Percentiles rank a stretch among this genome's conserved stretches.
Evolutionary conservation across 2,329 filamentous ascomycete species (phyloP).

Genomic region (Emergomyces africanus): DNA sequence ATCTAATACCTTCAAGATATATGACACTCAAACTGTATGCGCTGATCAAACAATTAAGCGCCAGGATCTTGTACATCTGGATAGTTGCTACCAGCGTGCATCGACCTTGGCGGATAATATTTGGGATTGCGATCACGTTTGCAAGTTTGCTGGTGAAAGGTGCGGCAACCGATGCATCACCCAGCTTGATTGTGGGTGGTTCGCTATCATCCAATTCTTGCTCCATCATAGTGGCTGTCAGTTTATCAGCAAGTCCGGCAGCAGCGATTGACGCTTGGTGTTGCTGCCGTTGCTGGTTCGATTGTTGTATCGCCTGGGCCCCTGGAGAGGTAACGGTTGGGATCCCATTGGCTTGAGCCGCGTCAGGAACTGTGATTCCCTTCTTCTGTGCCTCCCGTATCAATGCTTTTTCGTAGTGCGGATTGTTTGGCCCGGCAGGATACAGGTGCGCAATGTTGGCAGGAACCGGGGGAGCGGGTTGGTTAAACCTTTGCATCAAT

Average conservation of each 20-base stretch:
- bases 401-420: slow-evolving; percentile 87
- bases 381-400: slow-evolving; percentile 74
- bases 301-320: slow-evolving; percentile 47
- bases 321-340: slow-evolving; percentile 56
- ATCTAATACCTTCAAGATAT: slow-evolving; percentile 97
- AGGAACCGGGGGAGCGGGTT: slow-evolving; percentile 86
- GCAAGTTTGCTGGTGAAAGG: slow-evolving; percentile 96
- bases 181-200: slow-evolving; percentile 90
- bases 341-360: slow-evolving; percentile 42
- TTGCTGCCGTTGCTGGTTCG: slow-evolving; percentile 37
- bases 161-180: slow-evolving; percentile 91
- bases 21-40: slow-evolving; percentile 94
- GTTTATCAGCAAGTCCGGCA: slow-evolving; percentile 68
- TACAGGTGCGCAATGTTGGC: slow-evolving; percentile 85
- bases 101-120: slow-evolving; percentile 94
- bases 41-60: slow-evolving; percentile 93
- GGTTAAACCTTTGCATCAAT: slow-evolving; percentile 91
- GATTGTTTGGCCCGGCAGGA: slow-evolving; percentile 78
- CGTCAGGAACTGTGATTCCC: slow-evolving; percentile 39
- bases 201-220: slow-evolving; percentile 76
- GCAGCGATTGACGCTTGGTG: slow-evolving; percentile 56
- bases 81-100: slow-evolving; percentile 97
- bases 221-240: slow-evolving; percentile 81
- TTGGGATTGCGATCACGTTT: slow-evolving; percentile 92
- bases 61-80: slow-evolving; percentile 99